These are phyloP conservation scores for Rhododendron simsii DNA, from an alignment of 148 eudicot species.

Conservation along the genomic window DNA sequence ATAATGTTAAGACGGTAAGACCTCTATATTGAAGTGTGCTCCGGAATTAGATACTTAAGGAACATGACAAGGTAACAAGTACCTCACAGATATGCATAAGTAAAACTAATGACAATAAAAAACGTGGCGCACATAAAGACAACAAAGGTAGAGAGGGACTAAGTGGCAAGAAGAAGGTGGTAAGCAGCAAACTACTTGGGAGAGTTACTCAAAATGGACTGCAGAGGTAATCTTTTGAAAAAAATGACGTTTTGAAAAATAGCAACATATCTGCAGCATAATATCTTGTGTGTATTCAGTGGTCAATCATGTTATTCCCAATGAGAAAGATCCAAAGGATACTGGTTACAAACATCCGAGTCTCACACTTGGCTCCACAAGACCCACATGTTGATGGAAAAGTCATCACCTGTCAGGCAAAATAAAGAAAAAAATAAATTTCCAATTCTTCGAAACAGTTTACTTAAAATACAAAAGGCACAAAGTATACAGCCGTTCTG, in stretches of 20 bases:
- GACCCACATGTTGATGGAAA: slow-evolving; percentile 96
- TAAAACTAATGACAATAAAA: neutral
- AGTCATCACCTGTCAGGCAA: slow-evolving; percentile 72
- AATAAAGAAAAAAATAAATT: neutral
- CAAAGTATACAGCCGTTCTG: neutral
- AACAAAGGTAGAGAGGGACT: neutral
- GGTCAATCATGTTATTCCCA: neutral
- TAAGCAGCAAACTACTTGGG: neutral
- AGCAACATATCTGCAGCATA: neutral
- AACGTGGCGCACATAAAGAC: neutral
- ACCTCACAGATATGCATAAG: neutral
- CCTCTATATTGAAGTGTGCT: neutral
- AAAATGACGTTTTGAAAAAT: neutral
- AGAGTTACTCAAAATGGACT: neutral
- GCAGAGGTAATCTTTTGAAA: neutral
- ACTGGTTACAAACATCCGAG: slow-evolving; percentile 93
- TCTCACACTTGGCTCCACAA: slow-evolving; percentile 70
- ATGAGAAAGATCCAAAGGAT: slow-evolving; percentile 42
- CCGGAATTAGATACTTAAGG: neutral
- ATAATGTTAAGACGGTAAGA: neutral
- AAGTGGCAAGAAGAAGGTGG: neutral
- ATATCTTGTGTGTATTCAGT: neutral
- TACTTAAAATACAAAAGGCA: neutral
- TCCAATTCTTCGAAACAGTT: neutral
- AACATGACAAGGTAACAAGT: neutral